Conservation (phyloP, 2,329 filamentous ascomycete genomes). For the Teratosphaeria viscida region DNA sequence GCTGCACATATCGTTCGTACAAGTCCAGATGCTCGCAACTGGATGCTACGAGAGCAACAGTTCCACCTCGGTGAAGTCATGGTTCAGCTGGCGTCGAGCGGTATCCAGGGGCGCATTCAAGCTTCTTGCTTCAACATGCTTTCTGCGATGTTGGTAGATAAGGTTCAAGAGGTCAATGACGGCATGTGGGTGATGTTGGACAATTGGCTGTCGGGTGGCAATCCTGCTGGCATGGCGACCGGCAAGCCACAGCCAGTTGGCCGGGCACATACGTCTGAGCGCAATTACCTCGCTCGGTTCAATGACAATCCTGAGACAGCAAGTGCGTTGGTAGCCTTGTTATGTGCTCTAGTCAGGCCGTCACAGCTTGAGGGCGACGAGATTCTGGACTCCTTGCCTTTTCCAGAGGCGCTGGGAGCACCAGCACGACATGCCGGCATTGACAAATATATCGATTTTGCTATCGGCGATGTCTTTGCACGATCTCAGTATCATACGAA, state of each 20-base stretch:
- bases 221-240: slow-evolving; percentile 9
- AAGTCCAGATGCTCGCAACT: slow-evolving; percentile 61
- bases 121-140: slow-evolving; percentile 77
- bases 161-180: slow-evolving; percentile 55
- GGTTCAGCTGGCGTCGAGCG: slow-evolving; percentile 67
- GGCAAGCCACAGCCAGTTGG: slow-evolving; percentile 8
- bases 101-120: slow-evolving; percentile 64
- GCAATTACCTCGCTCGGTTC: slow-evolving; percentile 22
- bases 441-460: slow-evolving; percentile 86
- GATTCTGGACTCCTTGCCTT: slow-evolving; percentile 63
- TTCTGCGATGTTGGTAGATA: slow-evolving; percentile 63
- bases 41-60: slow-evolving; percentile 56
- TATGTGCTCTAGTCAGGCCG: slow-evolving; percentile 62
- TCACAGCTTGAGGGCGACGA: slow-evolving; percentile 50
- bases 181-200: slow-evolving; percentile 75
- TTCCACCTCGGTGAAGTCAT: slow-evolving; percentile 65
- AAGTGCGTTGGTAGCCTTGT: slow-evolving; percentile 68
- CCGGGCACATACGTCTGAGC: slow-evolving; percentile 13
- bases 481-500: slow-evolving; percentile 51
- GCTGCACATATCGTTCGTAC: slow-evolving; percentile 71
- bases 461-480: slow-evolving; percentile 59
- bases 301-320: slow-evolving; percentile 30
- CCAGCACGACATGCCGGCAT: slow-evolving; percentile 74
- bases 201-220: slow-evolving; percentile 58
- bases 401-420: slow-evolving; percentile 74